Conservation (phyloP, 768 basidiomycete genomes). For the Collybia sordida region DNA sequence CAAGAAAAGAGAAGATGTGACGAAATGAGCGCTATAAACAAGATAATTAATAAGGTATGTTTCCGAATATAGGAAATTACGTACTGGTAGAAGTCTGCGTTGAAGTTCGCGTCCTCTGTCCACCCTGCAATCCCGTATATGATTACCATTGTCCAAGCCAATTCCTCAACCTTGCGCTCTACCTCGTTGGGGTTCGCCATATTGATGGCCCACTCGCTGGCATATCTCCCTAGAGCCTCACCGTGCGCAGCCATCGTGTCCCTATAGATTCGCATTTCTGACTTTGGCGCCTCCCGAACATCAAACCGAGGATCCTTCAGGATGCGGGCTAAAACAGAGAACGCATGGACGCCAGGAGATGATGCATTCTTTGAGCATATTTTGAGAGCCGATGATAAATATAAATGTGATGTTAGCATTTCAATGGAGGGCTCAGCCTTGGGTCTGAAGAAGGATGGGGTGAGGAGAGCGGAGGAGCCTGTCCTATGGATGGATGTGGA, state of each 20-base stretch:
- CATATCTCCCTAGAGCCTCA: conserved; percentile 39
- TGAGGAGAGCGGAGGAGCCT: conserved; percentile 31
- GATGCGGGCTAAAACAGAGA: conserved; percentile 56
- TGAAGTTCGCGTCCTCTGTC: conserved; percentile 38
- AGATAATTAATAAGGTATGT: neutral
- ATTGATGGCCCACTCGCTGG: conserved; percentile 43
- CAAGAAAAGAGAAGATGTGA: conserved; percentile 66
- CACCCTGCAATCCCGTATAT: conserved; percentile 59
- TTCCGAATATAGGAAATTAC: neutral
- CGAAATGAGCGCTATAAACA: conserved; percentile 55
- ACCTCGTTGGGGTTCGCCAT: conserved; percentile 32
- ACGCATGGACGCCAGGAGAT: conserved; percentile 33
- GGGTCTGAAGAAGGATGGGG: conserved; percentile 21
- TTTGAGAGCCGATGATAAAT: conserved; percentile 1
- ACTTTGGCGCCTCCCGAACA: conserved; percentile 10
- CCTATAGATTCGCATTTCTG: conserved; percentile 23
- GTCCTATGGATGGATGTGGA: conserved; percentile 49
- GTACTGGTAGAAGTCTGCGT: conserved; percentile 47
- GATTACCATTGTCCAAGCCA: conserved; percentile 54
- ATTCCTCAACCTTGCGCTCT: conserved; percentile 60
- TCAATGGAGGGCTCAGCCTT: neutral
- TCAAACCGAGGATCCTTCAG: conserved; percentile 45
- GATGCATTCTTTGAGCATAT: neutral
- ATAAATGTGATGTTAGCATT: conserved; percentile 6
- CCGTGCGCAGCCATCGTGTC: conserved; percentile 35